Conservation (phyloP, 371 early-diverging fungal genomes). For the Apophysomyces variabilis region DNA sequence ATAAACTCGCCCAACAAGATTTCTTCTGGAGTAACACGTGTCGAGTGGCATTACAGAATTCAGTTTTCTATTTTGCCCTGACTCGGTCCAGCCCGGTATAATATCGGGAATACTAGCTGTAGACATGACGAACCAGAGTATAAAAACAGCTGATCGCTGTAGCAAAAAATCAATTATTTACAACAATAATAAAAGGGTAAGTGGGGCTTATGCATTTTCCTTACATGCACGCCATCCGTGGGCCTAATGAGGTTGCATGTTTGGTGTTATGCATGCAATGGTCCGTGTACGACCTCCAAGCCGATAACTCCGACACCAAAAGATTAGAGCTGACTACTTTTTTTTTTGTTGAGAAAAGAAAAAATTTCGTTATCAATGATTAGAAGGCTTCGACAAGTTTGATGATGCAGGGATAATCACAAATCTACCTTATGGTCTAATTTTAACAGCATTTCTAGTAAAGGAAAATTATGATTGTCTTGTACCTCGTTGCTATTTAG, state of each 20-base stretch:
- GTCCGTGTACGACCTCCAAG: conserved; percentile 3
- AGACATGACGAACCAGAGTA: too few species aligned
- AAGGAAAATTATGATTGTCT: not conserved
- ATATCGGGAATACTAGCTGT: too few species aligned
- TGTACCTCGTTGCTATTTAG: not conserved
- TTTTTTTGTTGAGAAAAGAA: not conserved
- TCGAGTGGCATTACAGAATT: not conserved
- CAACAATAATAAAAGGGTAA: not conserved
- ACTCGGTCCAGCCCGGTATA: not conserved
- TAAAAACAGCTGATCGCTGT: too few species aligned
- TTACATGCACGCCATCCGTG: not conserved
- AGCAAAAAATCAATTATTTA: not conserved
- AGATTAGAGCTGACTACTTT: conserved; percentile 5
- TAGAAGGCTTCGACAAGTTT: not conserved
- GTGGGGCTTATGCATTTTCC: not conserved
- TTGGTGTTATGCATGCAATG: not conserved
- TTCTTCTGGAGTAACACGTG: not conserved
- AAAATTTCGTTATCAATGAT: not conserved
- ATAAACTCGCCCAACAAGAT: not conserved
- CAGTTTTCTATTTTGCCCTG: not conserved
- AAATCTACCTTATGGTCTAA: conserved; percentile 5
- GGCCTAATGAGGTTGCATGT: not conserved
- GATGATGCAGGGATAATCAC: conserved; percentile 8
- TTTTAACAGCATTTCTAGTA: not conserved
- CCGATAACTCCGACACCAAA: conserved; percentile 3